phyloP scores from a whole-genome alignment of 768 basidiomycete species.

The Cyclocybe cylindracea region DNA sequence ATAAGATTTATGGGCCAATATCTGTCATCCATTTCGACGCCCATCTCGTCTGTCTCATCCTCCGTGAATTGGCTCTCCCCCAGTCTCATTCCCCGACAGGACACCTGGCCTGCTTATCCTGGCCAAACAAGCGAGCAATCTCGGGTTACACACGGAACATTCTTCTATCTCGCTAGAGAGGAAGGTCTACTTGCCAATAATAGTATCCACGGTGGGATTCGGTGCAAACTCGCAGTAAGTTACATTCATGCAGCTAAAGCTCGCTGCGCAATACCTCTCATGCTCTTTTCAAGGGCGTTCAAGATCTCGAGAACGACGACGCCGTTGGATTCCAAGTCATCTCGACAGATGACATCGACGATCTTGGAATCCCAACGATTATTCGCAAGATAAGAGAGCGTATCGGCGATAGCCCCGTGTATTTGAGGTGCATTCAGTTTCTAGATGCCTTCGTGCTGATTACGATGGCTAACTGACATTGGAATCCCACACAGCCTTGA shows the following conservation, averaged over 20 bases:
- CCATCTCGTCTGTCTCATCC: slow-evolving; percentile 46
- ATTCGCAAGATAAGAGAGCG: slow-evolving; percentile 68
- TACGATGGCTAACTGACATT: neutral
- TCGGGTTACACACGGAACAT: slow-evolving; percentile 81
- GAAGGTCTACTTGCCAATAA: slow-evolving; percentile 77
- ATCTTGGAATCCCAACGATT: slow-evolving; percentile 71
- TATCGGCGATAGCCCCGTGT: slow-evolving; percentile 75
- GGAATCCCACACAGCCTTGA: slow-evolving; percentile 51
- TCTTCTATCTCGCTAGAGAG: slow-evolving; percentile 78
- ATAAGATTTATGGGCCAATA: slow-evolving; percentile 79
- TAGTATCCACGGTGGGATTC: slow-evolving; percentile 85
- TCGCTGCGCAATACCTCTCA: neutral
- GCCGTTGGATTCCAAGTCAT: slow-evolving; percentile 79
- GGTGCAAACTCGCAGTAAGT: slow-evolving; percentile 63
- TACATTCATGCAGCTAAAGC: slow-evolving; percentile 26
- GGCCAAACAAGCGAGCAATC: slow-evolving; percentile 63
- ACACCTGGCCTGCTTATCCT: slow-evolving; percentile 61
- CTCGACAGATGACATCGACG: slow-evolving; percentile 82
- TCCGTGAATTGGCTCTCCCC: neutral
- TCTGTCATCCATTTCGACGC: slow-evolving; percentile 86
- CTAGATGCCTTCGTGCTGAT: neutral
- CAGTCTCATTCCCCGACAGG: slow-evolving; percentile 32
- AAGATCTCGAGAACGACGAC: slow-evolving; percentile 68
- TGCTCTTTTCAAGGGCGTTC: slow-evolving; percentile 60
- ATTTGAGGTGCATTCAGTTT: slow-evolving; percentile 53